These are phyloP conservation scores for Mycena sanguinolenta DNA, from an alignment of 768 basidiomycete species.

Conservation along the genomic window DNA sequence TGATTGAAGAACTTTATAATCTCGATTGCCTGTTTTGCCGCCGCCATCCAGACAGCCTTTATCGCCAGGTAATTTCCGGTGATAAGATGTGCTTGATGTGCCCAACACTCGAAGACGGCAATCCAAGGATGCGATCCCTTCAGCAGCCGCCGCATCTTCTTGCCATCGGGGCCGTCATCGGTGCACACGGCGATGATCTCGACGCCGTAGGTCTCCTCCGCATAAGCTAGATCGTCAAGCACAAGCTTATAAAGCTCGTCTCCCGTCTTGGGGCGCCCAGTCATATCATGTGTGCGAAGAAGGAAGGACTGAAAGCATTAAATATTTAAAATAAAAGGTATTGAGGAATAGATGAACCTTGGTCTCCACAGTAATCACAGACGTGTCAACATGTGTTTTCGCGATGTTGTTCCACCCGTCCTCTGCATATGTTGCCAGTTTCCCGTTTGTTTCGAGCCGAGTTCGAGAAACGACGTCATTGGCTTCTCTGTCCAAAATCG, in stretches of 20 bases:
- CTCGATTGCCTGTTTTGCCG: slow-evolving; percentile 28
- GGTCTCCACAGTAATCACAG: background rate
- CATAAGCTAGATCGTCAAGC: background rate
- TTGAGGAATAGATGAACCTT: background rate
- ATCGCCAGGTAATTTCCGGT: slow-evolving; percentile 33
- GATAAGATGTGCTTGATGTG: slow-evolving; percentile 43
- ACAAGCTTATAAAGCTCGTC: background rate
- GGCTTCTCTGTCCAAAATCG: background rate
- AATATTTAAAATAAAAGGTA: background rate
- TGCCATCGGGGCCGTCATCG: slow-evolving; percentile 7
- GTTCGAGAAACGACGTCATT: background rate
- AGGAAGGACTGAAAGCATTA: background rate
- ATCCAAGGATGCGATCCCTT: background rate
- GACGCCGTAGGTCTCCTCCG: background rate
- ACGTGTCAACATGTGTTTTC: background rate
- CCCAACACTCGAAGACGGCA: background rate
- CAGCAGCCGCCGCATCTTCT: slow-evolving; percentile 38
- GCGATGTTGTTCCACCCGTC: background rate
- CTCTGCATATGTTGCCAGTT: background rate
- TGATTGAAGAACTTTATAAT: slow-evolving; percentile 47
- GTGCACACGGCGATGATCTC: background rate
- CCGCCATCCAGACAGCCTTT: slow-evolving; percentile 17
- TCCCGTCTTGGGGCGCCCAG: background rate
- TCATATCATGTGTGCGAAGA: background rate
- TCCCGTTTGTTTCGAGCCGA: background rate